Conservation (phyloP, 2,329 filamentous ascomycete species). For the Geosmithia morbida region DNA sequence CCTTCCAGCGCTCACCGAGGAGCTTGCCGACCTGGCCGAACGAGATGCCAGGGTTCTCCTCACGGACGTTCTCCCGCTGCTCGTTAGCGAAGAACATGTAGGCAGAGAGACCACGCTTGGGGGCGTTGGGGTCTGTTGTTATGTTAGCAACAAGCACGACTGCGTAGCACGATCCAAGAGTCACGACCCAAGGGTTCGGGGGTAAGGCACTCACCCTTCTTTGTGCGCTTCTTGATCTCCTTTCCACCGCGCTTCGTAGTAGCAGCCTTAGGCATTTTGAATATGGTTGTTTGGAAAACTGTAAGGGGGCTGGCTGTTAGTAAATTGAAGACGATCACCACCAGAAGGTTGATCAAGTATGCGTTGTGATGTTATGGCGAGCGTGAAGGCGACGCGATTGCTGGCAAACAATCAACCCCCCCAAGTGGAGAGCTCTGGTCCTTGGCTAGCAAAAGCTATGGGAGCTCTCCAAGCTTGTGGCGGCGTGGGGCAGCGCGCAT, state of each 20-base stretch:
- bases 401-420: not conserved
- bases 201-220: slow-evolving; percentile 37
- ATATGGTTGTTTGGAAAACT: not conserved
- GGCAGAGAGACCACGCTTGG: slow-evolving; percentile 96
- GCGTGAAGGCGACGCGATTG: not conserved
- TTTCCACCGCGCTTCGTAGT: slow-evolving; percentile 35
- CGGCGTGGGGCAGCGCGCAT: not conserved
- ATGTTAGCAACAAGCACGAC: slow-evolving; percentile 4
- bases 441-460: not conserved
- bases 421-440: not conserved
- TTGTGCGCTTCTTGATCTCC: slow-evolving; percentile 39
- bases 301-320: not conserved
- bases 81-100: slow-evolving; percentile 99
- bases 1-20: slow-evolving; percentile 98
- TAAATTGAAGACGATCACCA: not conserved
- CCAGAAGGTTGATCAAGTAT: not conserved
- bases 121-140: slow-evolving; percentile 75
- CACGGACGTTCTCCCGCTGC: slow-evolving; percentile 93
- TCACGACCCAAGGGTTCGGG: not conserved
- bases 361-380: not conserved
- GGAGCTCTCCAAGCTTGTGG: not conserved
- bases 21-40: slow-evolving; percentile 99
- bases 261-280: slow-evolving; percentile 45
- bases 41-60: slow-evolving; percentile 94
- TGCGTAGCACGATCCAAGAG: not conserved